phyloP scores from a whole-genome alignment of 2,329 filamentous ascomycete genomes.

The Fusarium austroafricanum region DNA sequence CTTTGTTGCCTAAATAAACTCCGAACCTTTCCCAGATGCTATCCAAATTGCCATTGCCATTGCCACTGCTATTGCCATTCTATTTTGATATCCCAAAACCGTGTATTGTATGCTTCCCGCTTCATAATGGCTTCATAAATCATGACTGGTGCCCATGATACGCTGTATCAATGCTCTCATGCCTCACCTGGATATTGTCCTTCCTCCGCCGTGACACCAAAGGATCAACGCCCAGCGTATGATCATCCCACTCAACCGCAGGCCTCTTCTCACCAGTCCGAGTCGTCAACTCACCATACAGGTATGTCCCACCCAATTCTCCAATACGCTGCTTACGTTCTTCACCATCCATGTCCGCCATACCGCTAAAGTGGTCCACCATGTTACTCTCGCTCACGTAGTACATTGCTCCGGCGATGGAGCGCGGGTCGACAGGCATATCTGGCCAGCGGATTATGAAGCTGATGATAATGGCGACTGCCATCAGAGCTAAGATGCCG shows the following conservation, averaged over 20 bases:
- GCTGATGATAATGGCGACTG: conserved; percentile 53
- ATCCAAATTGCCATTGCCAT: not conserved
- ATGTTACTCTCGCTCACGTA: conserved; percentile 51
- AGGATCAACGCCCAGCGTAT: conserved; percentile 21
- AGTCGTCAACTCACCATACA: conserved; percentile 42
- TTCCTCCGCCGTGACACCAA: conserved; percentile 13
- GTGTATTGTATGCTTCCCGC: not conserved
- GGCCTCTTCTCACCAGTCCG: conserved; percentile 34
- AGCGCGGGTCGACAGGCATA: conserved; percentile 61
- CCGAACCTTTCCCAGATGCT: not conserved
- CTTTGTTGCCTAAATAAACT: not conserved
- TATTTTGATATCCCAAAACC: not conserved
- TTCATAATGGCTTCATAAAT: conserved; percentile 1
- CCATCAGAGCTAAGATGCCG: conserved; percentile 57
- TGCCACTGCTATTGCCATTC: not conserved
- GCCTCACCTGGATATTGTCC: conserved; percentile 6
- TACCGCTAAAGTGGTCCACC: conserved; percentile 41
- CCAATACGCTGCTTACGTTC: conserved; percentile 38
- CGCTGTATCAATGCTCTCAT: conserved; percentile 36
- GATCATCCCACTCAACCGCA: conserved; percentile 45
- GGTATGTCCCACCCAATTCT: conserved; percentile 41
- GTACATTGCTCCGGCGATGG: conserved; percentile 59
- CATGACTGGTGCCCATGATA: conserved; percentile 35
- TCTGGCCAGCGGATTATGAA: conserved; percentile 58
- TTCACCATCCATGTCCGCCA: conserved; percentile 36